Conservation (phyloP, 2,329 filamentous ascomycete species). For the Neofusicoccum ribis region DNA sequence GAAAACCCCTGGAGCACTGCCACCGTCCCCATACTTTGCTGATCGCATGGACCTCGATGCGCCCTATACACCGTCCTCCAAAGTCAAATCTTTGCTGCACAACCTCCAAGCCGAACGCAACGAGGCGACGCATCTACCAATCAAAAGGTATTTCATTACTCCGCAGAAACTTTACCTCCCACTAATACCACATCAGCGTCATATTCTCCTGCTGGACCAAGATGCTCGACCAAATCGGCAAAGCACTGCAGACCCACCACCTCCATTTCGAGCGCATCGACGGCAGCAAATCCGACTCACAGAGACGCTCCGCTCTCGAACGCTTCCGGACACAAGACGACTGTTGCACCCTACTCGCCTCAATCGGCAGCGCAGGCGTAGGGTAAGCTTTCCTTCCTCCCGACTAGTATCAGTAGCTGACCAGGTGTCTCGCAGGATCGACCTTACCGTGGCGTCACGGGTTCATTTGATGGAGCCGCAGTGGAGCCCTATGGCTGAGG, state of each 20-base stretch:
- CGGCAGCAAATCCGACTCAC: slow-evolving; percentile 22
- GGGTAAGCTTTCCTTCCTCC: slow-evolving; percentile 26
- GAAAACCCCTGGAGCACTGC: no score
- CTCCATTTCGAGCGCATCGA: slow-evolving; percentile 30
- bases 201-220: slow-evolving; percentile 32
- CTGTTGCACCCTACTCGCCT: slow-evolving; percentile 34
- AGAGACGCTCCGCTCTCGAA: slow-evolving; percentile 18
- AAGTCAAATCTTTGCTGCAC: no score
- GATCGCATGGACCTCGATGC: no score
- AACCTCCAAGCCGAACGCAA: not conserved
- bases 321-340: slow-evolving; percentile 22
- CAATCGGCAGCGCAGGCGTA: slow-evolving; percentile 34
- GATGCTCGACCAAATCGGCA: slow-evolving; percentile 33
- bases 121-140: not conserved
- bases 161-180: not conserved
- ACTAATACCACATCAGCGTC: slow-evolving; percentile 23
- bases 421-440: slow-evolving; percentile 19
- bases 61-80: no score
- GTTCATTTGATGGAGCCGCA: slow-evolving; percentile 37
- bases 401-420: not conserved
- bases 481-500: slow-evolving; percentile 39
- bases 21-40: no score
- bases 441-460: slow-evolving; percentile 32
- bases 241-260: slow-evolving; percentile 18
- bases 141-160: no score